Evolutionary conservation across 345 rosid genomes (phyloP).

Genomic region (Raphanus raphanistrum): DNA sequence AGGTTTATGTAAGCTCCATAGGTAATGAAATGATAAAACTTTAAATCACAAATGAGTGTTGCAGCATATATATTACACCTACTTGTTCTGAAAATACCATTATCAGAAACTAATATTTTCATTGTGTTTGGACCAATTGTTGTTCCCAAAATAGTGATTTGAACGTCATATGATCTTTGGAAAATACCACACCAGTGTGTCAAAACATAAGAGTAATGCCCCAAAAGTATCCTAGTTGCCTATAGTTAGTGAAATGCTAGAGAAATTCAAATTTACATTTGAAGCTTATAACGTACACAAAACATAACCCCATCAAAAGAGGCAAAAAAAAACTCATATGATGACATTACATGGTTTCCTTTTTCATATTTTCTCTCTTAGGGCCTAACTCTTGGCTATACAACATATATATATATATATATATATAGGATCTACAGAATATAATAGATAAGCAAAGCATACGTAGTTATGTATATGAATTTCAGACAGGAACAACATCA

Average conservation of each 20-base stretch:
- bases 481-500: constrained; percentile 78
- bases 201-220: neutral
- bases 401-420: neutral
- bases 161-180: neutral
- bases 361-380: neutral
- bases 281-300: constrained; percentile 21
- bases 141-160: neutral
- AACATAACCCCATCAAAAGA: constrained; percentile 5
- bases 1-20: neutral
- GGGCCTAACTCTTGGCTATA: constrained; percentile 21
- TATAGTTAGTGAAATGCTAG: neutral
- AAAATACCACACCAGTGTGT: neutral
- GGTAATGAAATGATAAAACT: neutral
- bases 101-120: neutral
- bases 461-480: constrained; percentile 28
- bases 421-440: neutral
- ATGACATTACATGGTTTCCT: constrained; percentile 6
- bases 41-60: neutral
- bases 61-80: neutral
- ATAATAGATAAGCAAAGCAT: constrained; percentile 21
- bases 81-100: neutral
- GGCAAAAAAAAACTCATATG: constrained; percentile 10
- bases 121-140: neutral
- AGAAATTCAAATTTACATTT: constrained; percentile 21
- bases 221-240: neutral